phyloP scores from a whole-genome alignment of 306 rosid genomes.

The Rosa multiflora region DNA sequence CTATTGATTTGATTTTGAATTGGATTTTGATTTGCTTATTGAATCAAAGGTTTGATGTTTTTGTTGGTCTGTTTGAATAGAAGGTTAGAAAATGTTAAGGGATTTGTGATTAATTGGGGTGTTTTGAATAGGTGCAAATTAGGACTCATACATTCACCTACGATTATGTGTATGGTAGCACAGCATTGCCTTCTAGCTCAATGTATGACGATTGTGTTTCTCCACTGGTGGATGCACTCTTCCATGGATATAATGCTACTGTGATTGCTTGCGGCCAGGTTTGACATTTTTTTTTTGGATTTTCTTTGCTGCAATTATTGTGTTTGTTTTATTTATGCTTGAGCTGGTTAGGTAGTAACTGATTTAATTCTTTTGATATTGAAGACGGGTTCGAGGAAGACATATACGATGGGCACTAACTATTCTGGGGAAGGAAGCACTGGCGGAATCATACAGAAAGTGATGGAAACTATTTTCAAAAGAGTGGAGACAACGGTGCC shows the following conservation, averaged over 20 bases:
- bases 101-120: neutral
- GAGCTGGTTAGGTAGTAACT: neutral
- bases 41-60: neutral
- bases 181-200: conserved; percentile 43
- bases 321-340: neutral
- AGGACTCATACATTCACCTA: conserved; percentile 86
- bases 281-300: neutral
- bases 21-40: neutral
- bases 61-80: neutral
- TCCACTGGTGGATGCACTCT: conserved; percentile 82
- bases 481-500: conserved; percentile 36
- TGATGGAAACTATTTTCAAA: conserved; percentile 60
- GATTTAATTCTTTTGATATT: conserved; percentile 19
- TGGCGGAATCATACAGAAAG: conserved; percentile 73
- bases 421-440: conserved; percentile 61
- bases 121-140: conserved; percentile 62
- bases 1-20: neutral
- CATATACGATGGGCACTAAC: conserved; percentile 64
- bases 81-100: too few species aligned
- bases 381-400: conserved; percentile 96
- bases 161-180: conserved; percentile 70
- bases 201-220: conserved; percentile 80
- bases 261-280: conserved; percentile 99
- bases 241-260: conserved; percentile 89
- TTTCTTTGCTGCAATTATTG: neutral